Evolutionary conservation across 2,329 filamentous ascomycete species (phyloP), one percentile per base, ranked within the genome.

Genomic region (Ceratocystis cubensis): DNA sequence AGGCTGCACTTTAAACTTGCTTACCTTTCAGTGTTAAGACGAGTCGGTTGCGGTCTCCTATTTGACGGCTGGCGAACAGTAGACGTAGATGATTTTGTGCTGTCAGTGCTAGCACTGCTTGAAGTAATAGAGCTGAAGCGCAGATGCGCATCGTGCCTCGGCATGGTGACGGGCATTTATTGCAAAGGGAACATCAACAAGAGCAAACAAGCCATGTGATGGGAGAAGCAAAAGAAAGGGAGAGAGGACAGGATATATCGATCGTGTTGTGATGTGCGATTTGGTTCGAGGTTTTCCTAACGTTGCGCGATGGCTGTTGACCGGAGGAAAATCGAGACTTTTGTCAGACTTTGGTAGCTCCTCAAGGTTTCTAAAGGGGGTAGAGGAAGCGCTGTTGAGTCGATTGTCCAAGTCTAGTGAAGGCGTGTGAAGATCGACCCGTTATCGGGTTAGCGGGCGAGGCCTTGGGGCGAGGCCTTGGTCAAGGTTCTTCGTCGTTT

Each of bases 41-140:
- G 72, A 69, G 71, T 72, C n/a, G 71, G 71, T 37, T 69, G 69
- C n/a, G 67, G 70, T 63, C 68, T 68, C 64, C 69, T 71, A 37
- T 68, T 66, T 37, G 67, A 68, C 61, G 76, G 74, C 71, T 73
- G 68, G 74, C 71, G 66, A 71, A 85, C 77, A 48, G 88, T 91
- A 72, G 84, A 82, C 73, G 80, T 82, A 69, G 86, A 88, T 71
- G 82, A 68, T 46, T 65, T 82, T 76, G 82, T 84, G 78, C 85
- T 88, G 72, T 84, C 82, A 72, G 82, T 83, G 77, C 82, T 84
- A 70, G 82, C 82, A 80, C 83, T 85, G 46, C 37, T 65, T 5
- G 28, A 63, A 77, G 84, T 84, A 70, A 81, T 78, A 70, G 85
- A 86, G 78, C 82, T 85, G 81, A 87, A 82, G 77, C 85, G 86